Base-by-base conservation (phyloP, 2,329 filamentous ascomycete species). In the Hypoxylon sp. region DNA sequence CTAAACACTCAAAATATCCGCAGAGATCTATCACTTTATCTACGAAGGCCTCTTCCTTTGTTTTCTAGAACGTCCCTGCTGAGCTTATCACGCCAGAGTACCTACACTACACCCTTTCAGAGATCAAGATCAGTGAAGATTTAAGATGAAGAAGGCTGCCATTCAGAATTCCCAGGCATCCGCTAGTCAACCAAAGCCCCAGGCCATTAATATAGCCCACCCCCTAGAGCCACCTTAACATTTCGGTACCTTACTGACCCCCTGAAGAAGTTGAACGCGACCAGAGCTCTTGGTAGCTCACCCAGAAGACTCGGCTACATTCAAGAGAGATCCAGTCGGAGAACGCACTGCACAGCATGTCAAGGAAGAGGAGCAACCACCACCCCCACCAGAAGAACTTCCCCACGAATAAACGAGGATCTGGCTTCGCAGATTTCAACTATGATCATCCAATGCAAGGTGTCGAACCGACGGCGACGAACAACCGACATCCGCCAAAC, bases 371-470 rank as follows among this genome's bases (percentile, higher is more conserved):
- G 25, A 42, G 40, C 13, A 49, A 15, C 7, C 41, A 23, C 17
- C 26, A 30, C 16, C 23, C n/a, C n/a, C n/a, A 13, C n/a, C 25
- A 25, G 7, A 27, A 40, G 32, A 32, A 37, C 11, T 19, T 27
- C 2, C 3, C 29, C 8, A 55, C 38, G 15, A 59, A 47, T 27
- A 44, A 20, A 23, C 21, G 26, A 7, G 41, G 42, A 6, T 30
- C 27, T 7, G 27, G 25, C 17, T 34, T 25, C n/a, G 43, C 44
- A 20, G 38, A 40, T 29, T 52, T 55, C 45, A 63, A 65, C 29
- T 57, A 61, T 35, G 63, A 67, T 37, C 47, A 59, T 31, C 36
- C 26, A 25, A 66, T 66, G 63, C 47, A 45, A 17, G 61, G 55
- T 21, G 38, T 37, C 17, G 46, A 56, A 12, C 21, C 21, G 7